Conservation (phyloP, 2,329 filamentous ascomycete genomes). For the Calonectria crousiana region DNA sequence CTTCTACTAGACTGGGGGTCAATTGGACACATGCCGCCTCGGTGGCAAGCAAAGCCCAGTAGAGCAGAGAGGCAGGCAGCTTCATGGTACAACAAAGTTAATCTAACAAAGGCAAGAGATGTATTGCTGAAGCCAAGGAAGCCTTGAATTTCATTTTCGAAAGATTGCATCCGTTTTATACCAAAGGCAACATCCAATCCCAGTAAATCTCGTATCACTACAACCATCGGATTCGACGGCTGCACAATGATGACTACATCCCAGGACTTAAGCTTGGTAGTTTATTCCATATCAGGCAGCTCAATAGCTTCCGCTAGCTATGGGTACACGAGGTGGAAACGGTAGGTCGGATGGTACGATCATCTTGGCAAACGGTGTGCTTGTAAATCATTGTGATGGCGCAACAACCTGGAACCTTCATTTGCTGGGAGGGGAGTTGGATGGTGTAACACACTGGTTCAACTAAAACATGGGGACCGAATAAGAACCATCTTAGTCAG, state of each 20-base stretch:
- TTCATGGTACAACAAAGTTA: slow-evolving; percentile 33
- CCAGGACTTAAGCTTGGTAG: not conserved
- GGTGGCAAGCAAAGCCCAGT: slow-evolving; percentile 35
- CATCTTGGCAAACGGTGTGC: slow-evolving; percentile 36
- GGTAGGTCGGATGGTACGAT: slow-evolving; percentile 37
- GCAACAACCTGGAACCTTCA: slow-evolving; percentile 15
- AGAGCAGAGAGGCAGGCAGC: slow-evolving; percentile 36
- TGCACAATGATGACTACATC: slow-evolving; percentile 16
- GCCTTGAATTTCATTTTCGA: not conserved
- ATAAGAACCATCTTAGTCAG: slow-evolving; percentile 10
- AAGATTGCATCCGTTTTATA: not conserved
- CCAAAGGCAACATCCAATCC: slow-evolving; percentile 24
- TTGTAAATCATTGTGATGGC: slow-evolving; percentile 24
- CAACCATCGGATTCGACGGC: not conserved
- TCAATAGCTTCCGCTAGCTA: slow-evolving; percentile 18
- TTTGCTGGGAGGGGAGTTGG: slow-evolving; percentile 32
- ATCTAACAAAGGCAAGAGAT: not conserved
- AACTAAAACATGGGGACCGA: slow-evolving; percentile 2
- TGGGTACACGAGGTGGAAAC: slow-evolving; percentile 33
- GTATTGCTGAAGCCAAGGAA: not conserved
- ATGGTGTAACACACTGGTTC: slow-evolving; percentile 10
- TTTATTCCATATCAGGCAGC: slow-evolving; percentile 28
- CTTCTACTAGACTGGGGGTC: slow-evolving; percentile 40
- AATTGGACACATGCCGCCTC: slow-evolving; percentile 38
- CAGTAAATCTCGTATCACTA: not conserved